Conservation (phyloP, 345 rosid species). For the Toxicodendron radicans region DNA sequence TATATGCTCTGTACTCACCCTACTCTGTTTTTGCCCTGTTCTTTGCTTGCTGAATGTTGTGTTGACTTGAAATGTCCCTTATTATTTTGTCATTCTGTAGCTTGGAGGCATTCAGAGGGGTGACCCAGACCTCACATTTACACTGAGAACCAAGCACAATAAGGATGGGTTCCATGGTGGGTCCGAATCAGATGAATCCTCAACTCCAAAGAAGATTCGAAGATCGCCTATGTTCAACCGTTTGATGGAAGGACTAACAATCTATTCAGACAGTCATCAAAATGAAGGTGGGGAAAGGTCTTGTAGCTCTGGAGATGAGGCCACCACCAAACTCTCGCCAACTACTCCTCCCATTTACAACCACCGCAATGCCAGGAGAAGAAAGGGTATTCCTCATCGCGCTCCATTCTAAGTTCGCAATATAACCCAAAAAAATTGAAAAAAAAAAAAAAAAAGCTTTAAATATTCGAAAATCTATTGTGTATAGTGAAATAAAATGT, state of each 20-base stretch:
- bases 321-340: slow-evolving; percentile 52
- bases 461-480: neutral
- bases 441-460: neutral
- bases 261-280: slow-evolving; percentile 38
- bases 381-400: slow-evolving; percentile 87
- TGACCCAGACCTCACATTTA: slow-evolving; percentile 58
- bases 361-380: slow-evolving; percentile 64
- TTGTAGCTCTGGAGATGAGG: slow-evolving; percentile 66
- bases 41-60: no score
- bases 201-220: slow-evolving; percentile 72
- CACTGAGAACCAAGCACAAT: slow-evolving; percentile 44
- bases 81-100: slow-evolving; percentile 25
- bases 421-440: no score
- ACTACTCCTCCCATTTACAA: slow-evolving; percentile 58
- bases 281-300: slow-evolving; percentile 32
- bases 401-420: slow-evolving; percentile 50
- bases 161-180: slow-evolving; percentile 43
- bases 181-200: slow-evolving; percentile 70
- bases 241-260: slow-evolving; percentile 53
- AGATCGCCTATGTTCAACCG: slow-evolving; percentile 59
- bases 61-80: neutral
- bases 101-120: slow-evolving; percentile 79
- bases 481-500: slow-evolving; percentile 9
- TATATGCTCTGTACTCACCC: neutral
- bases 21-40: neutral